Conservation (phyloP, 331 rosid species). For the Malus hybrid region DNA sequence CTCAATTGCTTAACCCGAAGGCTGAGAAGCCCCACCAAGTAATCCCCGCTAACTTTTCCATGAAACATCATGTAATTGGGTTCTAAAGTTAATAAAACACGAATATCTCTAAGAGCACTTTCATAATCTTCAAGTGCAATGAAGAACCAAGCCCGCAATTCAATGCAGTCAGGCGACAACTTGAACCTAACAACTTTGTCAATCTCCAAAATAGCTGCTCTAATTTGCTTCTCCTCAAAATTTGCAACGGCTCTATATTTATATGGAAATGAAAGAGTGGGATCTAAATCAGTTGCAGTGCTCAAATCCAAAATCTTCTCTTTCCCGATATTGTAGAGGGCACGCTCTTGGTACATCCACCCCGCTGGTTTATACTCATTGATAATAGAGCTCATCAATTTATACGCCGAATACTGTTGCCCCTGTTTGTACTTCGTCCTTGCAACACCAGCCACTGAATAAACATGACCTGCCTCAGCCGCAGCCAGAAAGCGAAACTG, state of each 20-base stretch:
- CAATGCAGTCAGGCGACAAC: conserved; percentile 61
- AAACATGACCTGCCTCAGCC: conserved; percentile 55
- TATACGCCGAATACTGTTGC: conserved; percentile 67
- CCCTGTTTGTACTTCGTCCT: conserved; percentile 67
- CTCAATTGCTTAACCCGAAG: conserved; percentile 31
- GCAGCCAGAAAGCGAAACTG: conserved; percentile 54
- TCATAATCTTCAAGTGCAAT: conserved; percentile 51
- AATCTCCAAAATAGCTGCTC: conserved; percentile 54
- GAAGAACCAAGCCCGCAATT: conserved; percentile 69
- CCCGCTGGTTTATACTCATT: conserved; percentile 60
- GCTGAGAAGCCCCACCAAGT: conserved; percentile 42
- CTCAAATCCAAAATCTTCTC: conserved; percentile 61
- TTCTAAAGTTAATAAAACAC: conserved; percentile 60
- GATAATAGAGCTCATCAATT: conserved; percentile 56
- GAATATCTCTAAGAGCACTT: conserved; percentile 57
- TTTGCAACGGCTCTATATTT: conserved; percentile 56
- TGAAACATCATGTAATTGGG: conserved; percentile 48
- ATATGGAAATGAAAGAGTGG: conserved; percentile 67
- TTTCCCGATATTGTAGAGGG: conserved; percentile 62
- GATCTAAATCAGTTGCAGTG: conserved; percentile 65
- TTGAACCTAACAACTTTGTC: conserved; percentile 58
- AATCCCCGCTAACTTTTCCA: conserved; percentile 48
- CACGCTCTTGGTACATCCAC: conserved; percentile 89
- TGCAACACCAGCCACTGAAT: conserved; percentile 69
- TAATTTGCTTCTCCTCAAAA: conserved; percentile 58